Base-by-base conservation (phyloP, 139 green algal genomes). In the Axilococcus clingmanii region DNA sequence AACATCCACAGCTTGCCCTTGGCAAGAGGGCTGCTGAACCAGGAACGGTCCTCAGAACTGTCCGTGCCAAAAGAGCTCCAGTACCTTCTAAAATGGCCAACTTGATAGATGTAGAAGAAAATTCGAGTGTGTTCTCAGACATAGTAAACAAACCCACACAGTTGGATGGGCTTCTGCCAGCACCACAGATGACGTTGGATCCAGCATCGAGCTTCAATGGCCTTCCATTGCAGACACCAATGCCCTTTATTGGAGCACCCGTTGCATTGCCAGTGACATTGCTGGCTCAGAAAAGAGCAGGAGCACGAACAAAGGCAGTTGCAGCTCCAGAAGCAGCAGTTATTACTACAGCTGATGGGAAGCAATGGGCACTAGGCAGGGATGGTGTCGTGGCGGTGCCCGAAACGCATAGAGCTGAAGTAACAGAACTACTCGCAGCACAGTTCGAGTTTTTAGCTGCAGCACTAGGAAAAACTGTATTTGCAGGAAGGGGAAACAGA, bases 371-470 rank as follows among this genome's bases (percentile, higher is more conserved):
- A 15, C 23, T 70, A 31, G 62, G 62, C 19, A 32, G 40, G 1
- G 35, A 60, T 30, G 62, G 62, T 11, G 11, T 63, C 20, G 23
- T 5, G 7, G 38, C 16, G 31, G 59, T 70, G 23, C 62, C 62
- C 3, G 62, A 60, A 14, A 58, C 20, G 24, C 62, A 70, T 36
- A 42, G 62, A 25, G 23, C 30, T 12, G 62, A 70, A 54, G 54
- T 70, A 22, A 20, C 31, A 22, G 62, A 65, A 15, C 25, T 70
- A 38, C 53, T 70, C 7, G 58, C 27, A 0, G 53, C 62, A 4
- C 62, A 70, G 53, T 70, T 70, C 43, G 42, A 59, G n/a, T 70
- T 70, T 33, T 59, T 70, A 52, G 62, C 62, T 7, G 44, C 54
- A 20, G 62, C 62, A 3, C 31, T 70, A 25, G 62, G 62, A 32